Conservation (phyloP, 768 basidiomycete genomes). For the Suillus weaverae region DNA sequence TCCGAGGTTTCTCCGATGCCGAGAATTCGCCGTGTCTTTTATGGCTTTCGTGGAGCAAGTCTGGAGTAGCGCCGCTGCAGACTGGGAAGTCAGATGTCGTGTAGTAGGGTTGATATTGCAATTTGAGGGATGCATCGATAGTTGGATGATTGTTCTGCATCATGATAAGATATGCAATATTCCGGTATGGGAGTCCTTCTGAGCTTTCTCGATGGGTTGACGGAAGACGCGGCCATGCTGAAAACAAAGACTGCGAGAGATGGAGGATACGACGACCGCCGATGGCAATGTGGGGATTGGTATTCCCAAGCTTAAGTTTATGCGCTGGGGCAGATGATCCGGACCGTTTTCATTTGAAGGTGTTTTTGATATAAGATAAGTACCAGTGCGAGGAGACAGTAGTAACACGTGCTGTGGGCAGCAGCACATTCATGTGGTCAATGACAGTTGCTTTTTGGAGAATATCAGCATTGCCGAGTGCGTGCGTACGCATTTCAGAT, state of each 20-base stretch:
- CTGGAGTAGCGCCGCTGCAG: background rate
- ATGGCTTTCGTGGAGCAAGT: background rate
- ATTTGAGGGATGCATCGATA: background rate
- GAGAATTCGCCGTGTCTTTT: constrained; percentile 6
- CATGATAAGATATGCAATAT: background rate
- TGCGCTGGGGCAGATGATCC: background rate
- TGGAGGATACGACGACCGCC: background rate
- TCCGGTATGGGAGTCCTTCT: background rate
- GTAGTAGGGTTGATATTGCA: background rate
- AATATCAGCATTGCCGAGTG: background rate
- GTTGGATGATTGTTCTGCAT: background rate
- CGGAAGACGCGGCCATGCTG: background rate
- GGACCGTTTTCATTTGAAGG: background rate
- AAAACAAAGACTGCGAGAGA: background rate
- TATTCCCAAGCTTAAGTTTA: background rate
- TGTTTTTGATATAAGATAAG: background rate
- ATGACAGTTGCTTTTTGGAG: background rate
- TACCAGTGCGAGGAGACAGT: background rate
- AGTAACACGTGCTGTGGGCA: background rate
- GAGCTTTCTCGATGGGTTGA: background rate
- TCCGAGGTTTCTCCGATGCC: constrained; percentile 6
- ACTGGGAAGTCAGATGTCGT: background rate
- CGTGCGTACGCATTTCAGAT: background rate
- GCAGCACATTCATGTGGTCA: background rate
- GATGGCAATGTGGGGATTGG: background rate